Evolutionary conservation across 1,284 basidiomycete species (phyloP), one percentile per base, ranked within the genome.

Genomic region (Vanrija pseudolonga): DNA sequence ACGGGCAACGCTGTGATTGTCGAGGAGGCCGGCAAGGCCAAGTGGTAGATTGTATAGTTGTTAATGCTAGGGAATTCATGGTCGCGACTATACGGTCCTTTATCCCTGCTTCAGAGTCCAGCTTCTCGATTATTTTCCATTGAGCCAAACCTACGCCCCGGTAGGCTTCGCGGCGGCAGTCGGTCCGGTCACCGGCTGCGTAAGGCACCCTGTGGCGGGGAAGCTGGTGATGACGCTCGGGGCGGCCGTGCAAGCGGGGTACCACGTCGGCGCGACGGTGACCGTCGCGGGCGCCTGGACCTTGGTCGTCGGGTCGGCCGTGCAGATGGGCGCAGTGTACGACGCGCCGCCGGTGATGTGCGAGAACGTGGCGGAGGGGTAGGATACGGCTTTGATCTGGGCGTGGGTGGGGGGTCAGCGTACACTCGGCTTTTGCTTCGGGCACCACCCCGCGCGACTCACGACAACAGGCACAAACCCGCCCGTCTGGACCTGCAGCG

Each of bases 391-490:
- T 37, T 58, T 62, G 40, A 63, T 39, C 59, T 61, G 45, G 3
- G 24, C 11, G 36, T n/a, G n/a, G n/a, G n/a, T n/a, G n/a, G 15
- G 28, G 17, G 20, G 18, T 6, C 37, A 40, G 38, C n/a, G n/a
- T n/a, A n/a, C n/a, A n/a, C n/a, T n/a, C n/a, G n/a, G n/a, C n/a
- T n/a, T 17, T 4, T 20, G 23, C 2, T 4, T 22, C 7, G 4
- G 19, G 12, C 3, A 22, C 18, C n/a, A 9, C 12, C 28, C 32
- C 6, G 20, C 11, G 37, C 5, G 26, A 57, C 60, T 55, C 49
- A 64, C 57, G 17, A 65, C 51, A 18, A 65, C 52, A 19, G 64
- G 64, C 12, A 65, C 58, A 9, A 65, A 55, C 3, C 68, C 68
- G 7, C 72, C 71, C 0, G 71, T 62, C 48, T 60, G 57, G 1